Base-by-base conservation (phyloP, 1,139 yeast species). In the Kodamaea fungicola region DNA sequence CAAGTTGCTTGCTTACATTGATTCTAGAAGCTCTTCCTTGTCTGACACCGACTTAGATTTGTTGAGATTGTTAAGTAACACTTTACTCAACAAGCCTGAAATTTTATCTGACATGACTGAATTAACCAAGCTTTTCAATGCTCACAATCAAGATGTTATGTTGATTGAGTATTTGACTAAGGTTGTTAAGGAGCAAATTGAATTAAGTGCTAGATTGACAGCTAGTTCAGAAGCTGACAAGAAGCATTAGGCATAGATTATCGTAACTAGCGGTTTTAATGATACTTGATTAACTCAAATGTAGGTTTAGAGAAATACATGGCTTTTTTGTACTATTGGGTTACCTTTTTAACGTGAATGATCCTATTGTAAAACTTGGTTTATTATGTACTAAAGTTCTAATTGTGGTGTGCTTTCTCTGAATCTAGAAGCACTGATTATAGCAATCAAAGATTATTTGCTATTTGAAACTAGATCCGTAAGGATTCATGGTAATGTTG, bases 161-260 rank as follows among this genome's bases (percentile, higher is more conserved):
- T 80, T 87, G 82, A 77, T 88, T 48, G 94, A 86, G 55, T 85
- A 82, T 58, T 74, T 88, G 64, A 84, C 95, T 42, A 81, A 83
- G 54, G 87, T 94, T 37, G 82, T 88, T 51, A 85, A 84, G 67
- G 86, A 89, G 47, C 96, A 88, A 65, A 75, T 86, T 48, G 92
- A 84, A 56, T 72, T 84, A 54, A 80, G 89, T 55, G 82, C 89
- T 33, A 79, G 85, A 59, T 74, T 86, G 55, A 81, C 92, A 37
- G 76, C 81, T 35, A 46, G 49, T 37, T 43, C 52, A 12, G 52
- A 48, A 35, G 46, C 47, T 35, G 52, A 49, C 37, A 47, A 49
- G 47, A 46, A 41, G 45, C 38, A 44, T 36, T 41, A 30, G 22
- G 33, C 16, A 30, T 30, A 33, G n/a, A 26, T 33, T 25, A 10